Evolutionary conservation across 495 filamentous ascomycete genomes (phyloP).

Genomic region (Penicillium manginii): DNA sequence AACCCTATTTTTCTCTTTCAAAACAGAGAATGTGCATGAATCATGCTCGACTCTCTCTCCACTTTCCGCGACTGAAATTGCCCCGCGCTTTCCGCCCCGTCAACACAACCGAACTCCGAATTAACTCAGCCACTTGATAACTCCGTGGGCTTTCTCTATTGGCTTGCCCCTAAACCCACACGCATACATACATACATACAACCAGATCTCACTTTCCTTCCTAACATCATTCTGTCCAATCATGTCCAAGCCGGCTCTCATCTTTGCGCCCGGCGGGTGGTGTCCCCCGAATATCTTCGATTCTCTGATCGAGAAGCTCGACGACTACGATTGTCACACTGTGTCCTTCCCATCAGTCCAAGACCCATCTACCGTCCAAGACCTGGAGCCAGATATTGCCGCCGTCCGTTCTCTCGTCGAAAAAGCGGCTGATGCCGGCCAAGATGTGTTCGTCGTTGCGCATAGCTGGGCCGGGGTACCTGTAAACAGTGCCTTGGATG

Average conservation of each 20-base stretch:
- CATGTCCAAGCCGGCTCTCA: slow-evolving; percentile 38
- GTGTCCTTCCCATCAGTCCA: slow-evolving; percentile 40
- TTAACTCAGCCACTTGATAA: slow-evolving; percentile 1
- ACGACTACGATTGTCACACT: slow-evolving; percentile 29
- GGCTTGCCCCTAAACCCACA: background rate
- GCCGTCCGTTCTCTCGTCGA: slow-evolving; percentile 32
- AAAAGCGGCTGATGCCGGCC: slow-evolving; percentile 28
- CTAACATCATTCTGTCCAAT: background rate
- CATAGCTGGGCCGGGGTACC: slow-evolving; percentile 58
- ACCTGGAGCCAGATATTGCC: slow-evolving; percentile 36
- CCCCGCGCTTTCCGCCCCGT: slow-evolving; percentile 1
- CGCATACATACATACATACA: no score
- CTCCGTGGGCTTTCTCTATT: background rate
- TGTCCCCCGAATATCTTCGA: slow-evolving; percentile 38
- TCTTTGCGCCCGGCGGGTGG: slow-evolving; percentile 44
- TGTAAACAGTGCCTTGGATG: slow-evolving; percentile 51
- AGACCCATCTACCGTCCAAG: slow-evolving; percentile 26
- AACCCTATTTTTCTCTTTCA: background rate
- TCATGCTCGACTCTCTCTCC: background rate
- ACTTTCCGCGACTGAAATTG: background rate
- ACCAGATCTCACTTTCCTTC: background rate
- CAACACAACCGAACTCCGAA: background rate
- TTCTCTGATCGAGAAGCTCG: slow-evolving; percentile 28
- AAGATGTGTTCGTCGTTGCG: slow-evolving; percentile 41
- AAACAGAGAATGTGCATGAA: background rate